A percentile compares a stretch with the other conserved stretches of the same genome.
These are phyloP conservation scores for Blakeslea trispora DNA, from an alignment of 371 early-diverging fungal genomes.

Conservation along the genomic window DNA sequence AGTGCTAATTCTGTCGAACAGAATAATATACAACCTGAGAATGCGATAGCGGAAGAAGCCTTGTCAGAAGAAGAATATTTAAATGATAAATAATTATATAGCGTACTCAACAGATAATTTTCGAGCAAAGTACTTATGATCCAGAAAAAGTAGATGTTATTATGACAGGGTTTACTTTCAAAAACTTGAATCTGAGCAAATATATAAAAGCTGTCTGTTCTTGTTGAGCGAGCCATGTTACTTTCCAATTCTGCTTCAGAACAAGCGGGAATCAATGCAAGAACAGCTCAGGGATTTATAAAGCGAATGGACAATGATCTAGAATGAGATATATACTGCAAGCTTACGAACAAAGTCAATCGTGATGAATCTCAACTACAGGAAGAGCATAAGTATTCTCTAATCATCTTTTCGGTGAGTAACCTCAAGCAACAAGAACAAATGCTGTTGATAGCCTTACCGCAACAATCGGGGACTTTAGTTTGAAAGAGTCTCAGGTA, in stretches of 20 bases:
- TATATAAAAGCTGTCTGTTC: conserved; percentile 20
- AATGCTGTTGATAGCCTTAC: conserved; percentile 20
- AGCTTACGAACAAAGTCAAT: conserved; percentile 25
- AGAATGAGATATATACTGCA: conserved; percentile 22
- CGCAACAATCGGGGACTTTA: conserved; percentile 25
- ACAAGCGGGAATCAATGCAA: conserved; percentile 23
- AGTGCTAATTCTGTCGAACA: conserved; percentile 16
- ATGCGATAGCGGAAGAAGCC: conserved; percentile 8
- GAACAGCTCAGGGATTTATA: conserved; percentile 21
- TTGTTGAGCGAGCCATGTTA: conserved; percentile 19
- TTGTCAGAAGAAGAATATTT: conserved; percentile 8
- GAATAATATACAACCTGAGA: conserved; percentile 13
- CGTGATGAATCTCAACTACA: conserved; percentile 30
- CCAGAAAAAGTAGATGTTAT: conserved; percentile 27
- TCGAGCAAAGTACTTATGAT: conserved; percentile 25
- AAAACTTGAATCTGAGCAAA: conserved; percentile 20
- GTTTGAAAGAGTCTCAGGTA: conserved; percentile 24
- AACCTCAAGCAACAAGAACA: conserved; percentile 16
- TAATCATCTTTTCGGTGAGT: conserved; percentile 28
- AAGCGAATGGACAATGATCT: conserved; percentile 21
- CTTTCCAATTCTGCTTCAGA: conserved; percentile 15
- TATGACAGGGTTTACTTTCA: conserved; percentile 22
- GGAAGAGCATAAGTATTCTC: conserved; percentile 26
- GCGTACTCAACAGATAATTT: conserved; percentile 22
- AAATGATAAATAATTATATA: conserved; percentile 2